Percentiles rank a stretch among this genome's conserved stretches.
Conservation (phyloP, 345 rosid genomes). For the Carallia brachiata region DNA sequence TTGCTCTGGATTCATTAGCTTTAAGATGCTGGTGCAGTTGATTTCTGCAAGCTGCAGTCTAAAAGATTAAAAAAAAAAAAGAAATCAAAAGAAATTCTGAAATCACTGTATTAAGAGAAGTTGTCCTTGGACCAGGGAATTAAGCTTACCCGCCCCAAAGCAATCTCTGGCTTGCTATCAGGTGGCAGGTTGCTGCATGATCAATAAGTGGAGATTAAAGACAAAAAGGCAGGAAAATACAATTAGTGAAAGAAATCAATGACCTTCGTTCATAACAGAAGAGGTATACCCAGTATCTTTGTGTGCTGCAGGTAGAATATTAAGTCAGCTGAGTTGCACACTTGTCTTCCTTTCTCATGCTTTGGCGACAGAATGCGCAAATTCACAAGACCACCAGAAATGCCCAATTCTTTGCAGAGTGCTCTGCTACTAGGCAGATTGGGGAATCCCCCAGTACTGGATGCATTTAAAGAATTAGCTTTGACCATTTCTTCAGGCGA, state of each 20-base stretch:
- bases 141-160: constrained; percentile 36
- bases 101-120: no score
- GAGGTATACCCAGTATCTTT: constrained; percentile 29
- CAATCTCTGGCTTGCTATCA: constrained; percentile 30
- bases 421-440: constrained; percentile 3
- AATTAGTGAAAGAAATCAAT: not conserved
- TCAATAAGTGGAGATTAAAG: not conserved
- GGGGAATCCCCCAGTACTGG: constrained; percentile 19
- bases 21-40: constrained; percentile 30
- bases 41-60: constrained; percentile 30
- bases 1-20: constrained; percentile 29
- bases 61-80: not conserved
- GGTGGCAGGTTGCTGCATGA: constrained; percentile 37
- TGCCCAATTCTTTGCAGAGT: constrained; percentile 5
- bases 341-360: constrained; percentile 25
- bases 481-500: constrained; percentile 22
- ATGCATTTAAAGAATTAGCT: constrained; percentile 17
- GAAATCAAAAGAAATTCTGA: not conserved
- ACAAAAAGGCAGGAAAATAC: not conserved
- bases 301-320: constrained; percentile 20
- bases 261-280: not conserved
- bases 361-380: constrained; percentile 17
- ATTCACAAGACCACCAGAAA: constrained; percentile 22
- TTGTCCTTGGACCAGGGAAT: not conserved
- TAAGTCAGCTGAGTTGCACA: constrained; percentile 17